Percentiles rank a stretch among this genome's conserved stretches.
Evolutionary conservation across 2,329 filamentous ascomycete species (phyloP).

Genomic region (Triangularia setosa): DNA sequence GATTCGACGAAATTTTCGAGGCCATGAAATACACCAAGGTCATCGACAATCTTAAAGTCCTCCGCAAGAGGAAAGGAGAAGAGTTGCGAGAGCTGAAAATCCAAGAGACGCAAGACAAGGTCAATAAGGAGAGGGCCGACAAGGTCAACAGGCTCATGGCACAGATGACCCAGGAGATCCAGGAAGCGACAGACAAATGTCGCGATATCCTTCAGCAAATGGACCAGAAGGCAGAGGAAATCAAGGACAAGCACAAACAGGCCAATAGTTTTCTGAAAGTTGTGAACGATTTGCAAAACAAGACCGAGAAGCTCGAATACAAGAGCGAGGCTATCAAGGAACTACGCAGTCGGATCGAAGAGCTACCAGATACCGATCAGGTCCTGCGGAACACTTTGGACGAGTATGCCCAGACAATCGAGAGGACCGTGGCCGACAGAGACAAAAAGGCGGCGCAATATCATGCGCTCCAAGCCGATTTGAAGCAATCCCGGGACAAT

Average conservation of each 20-base stretch:
- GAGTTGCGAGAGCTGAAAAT: constrained; percentile 70
- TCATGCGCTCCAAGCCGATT: constrained; percentile 54
- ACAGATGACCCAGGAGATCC: constrained; percentile 61
- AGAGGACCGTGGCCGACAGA: constrained; percentile 60
- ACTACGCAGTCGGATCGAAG: constrained; percentile 67
- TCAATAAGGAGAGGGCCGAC: constrained; percentile 80
- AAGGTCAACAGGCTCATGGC: constrained; percentile 61
- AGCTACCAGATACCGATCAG: constrained; percentile 74
- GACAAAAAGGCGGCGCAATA: constrained; percentile 62
- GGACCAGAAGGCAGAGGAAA: constrained; percentile 44
- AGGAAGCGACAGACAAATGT: constrained; percentile 55
- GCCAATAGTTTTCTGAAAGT: constrained; percentile 71
- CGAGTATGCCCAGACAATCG: constrained; percentile 73
- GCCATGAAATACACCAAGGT: constrained; percentile 95
- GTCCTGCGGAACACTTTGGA: constrained; percentile 67
- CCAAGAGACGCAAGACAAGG: constrained; percentile 72
- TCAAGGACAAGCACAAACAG: constrained; percentile 65
- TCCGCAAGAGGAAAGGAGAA: constrained; percentile 78
- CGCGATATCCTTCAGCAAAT: constrained; percentile 58
- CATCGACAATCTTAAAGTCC: constrained; percentile 86
- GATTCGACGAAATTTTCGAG: constrained; percentile 97
- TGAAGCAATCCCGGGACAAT: constrained; percentile 42
- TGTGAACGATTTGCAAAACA: constrained; percentile 70
- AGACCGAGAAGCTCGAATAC: constrained; percentile 68
- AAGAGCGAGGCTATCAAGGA: constrained; percentile 68